Percentiles rank a stretch among this genome's conserved stretches.
These are phyloP conservation scores for Trametes maxima DNA, from an alignment of 768 basidiomycete genomes.

Conservation along the genomic window DNA sequence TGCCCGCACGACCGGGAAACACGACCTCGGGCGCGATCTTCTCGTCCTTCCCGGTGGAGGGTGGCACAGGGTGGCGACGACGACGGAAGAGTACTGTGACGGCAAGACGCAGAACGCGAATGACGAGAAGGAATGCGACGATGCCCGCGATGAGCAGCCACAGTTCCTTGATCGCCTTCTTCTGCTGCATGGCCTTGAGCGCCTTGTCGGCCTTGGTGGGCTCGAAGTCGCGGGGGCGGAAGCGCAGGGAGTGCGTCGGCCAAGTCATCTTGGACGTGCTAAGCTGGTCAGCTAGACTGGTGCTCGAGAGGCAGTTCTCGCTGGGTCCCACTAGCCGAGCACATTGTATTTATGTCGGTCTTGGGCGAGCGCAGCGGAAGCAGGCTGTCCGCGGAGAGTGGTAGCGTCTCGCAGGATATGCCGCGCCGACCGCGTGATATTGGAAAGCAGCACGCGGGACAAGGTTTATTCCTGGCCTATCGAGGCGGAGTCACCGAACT, in stretches of 20 bases:
- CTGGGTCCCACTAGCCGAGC: background rate
- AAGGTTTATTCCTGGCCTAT: conserved; percentile 13
- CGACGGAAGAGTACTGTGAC: conserved; percentile 3
- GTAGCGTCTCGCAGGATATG: conserved; percentile 9
- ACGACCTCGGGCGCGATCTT: conserved; percentile 18
- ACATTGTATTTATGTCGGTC: conserved; percentile 18
- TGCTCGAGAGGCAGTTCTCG: conserved; percentile 14
- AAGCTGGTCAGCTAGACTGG: background rate
- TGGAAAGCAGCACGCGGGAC: conserved; percentile 9
- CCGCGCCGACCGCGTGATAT: conserved; percentile 19
- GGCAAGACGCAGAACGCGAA: conserved; percentile 33
- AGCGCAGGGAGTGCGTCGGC: conserved; percentile 6
- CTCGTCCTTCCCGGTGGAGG: conserved; percentile 11
- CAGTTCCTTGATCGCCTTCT: conserved; percentile 41
- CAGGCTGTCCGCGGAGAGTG: background rate
- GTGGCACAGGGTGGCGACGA: background rate
- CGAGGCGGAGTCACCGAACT: conserved; percentile 7
- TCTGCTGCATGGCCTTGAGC: conserved; percentile 39
- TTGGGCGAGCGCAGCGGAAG: background rate
- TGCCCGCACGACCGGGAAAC: conserved; percentile 21
- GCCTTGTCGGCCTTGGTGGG: conserved; percentile 39
- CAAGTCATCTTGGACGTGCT: conserved; percentile 9
- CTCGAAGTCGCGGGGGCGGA: conserved; percentile 21
- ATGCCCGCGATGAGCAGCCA: conserved; percentile 45
- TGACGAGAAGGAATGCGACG: conserved; percentile 39